Base-by-base conservation (phyloP, 306 rosid genomes). In the Styphnolobium japonicum region DNA sequence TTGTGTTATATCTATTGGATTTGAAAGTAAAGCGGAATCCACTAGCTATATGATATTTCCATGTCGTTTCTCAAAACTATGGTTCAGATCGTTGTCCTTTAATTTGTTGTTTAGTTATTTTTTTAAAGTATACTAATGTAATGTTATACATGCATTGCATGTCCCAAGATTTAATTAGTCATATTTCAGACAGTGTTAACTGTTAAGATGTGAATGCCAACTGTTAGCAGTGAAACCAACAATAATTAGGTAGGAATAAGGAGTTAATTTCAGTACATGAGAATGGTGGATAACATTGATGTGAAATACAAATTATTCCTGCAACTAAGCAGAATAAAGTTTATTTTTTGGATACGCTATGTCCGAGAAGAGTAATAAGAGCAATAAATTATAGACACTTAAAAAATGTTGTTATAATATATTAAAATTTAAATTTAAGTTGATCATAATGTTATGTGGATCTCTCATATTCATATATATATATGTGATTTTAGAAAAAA, bases 1-100 rank as follows among this genome's bases (percentile, higher is more conserved):
- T 81, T 33, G 49, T 53, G 53, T 21, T 51, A 73, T 62, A 80
- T 73, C 52, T 53, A 27, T 40, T 40, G 68, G 79, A 29, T 40
- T 45, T 42, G 43, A 23, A 23, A 45, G 10, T 63, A 71, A 80
- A 71, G 73, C 18, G 12, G 45, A 61, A 62, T 62, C 73, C 68
- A 55, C 60, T 61, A n/a, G 29, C 16, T 48, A 80, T 29, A 73
- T 62, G 11, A 34, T 73, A 40, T 73, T 42, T 10, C 16, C 15
- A 1, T 7, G 34, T 48, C 7, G 5, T 31, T 37, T 10, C 15
- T 14, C 19, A 39, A 39, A 65, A 31, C 46, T 21, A 0, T 43
- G 53, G 25, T 31, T 68, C 25, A 45, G n/a, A 69, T 43, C 14
- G 0, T 70, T 70, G 18, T 16, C 18, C 12, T 0, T 16, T 46